These are phyloP conservation scores for Platismatia glauca DNA, from an alignment of 495 filamentous ascomycete species.

Conservation along the genomic window DNA sequence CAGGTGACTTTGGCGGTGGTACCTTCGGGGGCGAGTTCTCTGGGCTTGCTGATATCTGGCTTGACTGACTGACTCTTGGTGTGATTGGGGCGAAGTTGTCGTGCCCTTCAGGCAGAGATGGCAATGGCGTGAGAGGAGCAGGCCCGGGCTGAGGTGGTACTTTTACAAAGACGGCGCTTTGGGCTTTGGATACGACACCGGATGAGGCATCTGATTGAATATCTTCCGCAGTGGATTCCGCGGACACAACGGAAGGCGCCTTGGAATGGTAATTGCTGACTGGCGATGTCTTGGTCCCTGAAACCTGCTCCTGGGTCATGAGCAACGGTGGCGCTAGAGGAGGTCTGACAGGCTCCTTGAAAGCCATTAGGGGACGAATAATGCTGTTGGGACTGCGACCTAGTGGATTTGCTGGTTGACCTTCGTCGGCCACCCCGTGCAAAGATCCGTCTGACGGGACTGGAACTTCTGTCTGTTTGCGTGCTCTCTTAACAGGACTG, in stretches of 20 bases:
- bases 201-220: slow-evolving; percentile 18
- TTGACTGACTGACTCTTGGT: slow-evolving; percentile 5
- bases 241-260: slow-evolving; percentile 11
- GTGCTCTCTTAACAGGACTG: slow-evolving; percentile 3
- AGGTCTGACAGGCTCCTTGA: not conserved
- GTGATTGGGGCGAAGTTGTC: slow-evolving; percentile 12
- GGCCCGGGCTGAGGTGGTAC: slow-evolving; percentile 30
- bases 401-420: not conserved
- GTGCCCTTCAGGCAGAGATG: slow-evolving; percentile 31
- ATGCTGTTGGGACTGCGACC: not conserved
- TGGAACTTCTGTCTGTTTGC: slow-evolving; percentile 5
- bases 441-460: not conserved
- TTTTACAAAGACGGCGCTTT: slow-evolving; percentile 13
- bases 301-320: not conserved
- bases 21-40: slow-evolving; percentile 14
- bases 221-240: slow-evolving; percentile 15
- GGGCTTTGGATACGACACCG: slow-evolving; percentile 17
- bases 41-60: slow-evolving; percentile 3
- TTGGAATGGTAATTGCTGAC: slow-evolving; percentile 9
- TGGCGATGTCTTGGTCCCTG: slow-evolving; percentile 6
- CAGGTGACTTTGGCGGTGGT: slow-evolving; percentile 11
- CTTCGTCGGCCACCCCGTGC: not conserved
- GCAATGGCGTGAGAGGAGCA: slow-evolving; percentile 32
- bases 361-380: not conserved
- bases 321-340: not conserved